Evolutionary conservation across 1,284 basidiomycete genomes (phyloP).

Genomic region (Serendipita sp.): DNA sequence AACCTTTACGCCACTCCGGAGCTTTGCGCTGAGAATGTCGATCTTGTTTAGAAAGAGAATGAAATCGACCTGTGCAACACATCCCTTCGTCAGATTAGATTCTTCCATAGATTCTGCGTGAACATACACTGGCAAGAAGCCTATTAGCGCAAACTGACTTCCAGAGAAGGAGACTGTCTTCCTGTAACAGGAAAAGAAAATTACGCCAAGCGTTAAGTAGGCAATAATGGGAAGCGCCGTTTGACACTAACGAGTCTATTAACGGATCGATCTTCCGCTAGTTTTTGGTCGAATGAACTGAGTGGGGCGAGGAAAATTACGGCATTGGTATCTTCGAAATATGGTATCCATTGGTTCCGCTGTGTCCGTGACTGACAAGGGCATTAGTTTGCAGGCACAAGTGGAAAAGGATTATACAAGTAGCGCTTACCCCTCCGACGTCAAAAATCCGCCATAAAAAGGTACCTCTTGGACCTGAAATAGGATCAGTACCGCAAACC

Average conservation of each 20-base stretch:
- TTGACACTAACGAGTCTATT: constrained; percentile 31
- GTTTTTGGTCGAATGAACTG: constrained; percentile 48
- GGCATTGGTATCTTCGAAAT: constrained; percentile 23
- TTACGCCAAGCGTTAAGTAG: not conserved
- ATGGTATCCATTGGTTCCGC: constrained; percentile 14
- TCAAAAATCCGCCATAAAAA: constrained; percentile 58
- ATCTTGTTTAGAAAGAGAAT: constrained; percentile 48
- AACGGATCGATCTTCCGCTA: constrained; percentile 39
- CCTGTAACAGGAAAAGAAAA: constrained; percentile 22
- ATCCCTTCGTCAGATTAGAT: not conserved
- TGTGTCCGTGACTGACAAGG: constrained; percentile 2
- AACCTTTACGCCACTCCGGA: constrained; percentile 44
- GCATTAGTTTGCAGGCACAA: not conserved
- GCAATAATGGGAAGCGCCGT: not conserved
- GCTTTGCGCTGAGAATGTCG: constrained; percentile 26
- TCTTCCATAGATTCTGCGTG: not conserved
- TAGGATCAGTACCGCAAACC: not conserved
- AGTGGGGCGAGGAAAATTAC: constrained; percentile 54
- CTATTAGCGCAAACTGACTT: constrained; percentile 55
- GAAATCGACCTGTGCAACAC: constrained; percentile 35
- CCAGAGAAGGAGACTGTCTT: constrained; percentile 63
- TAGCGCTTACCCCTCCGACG: constrained; percentile 32
- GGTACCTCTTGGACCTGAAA: constrained; percentile 1
- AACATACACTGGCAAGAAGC: constrained; percentile 36
- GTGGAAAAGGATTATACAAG: not conserved